phyloP scores from a whole-genome alignment of 2,329 filamentous ascomycete genomes.

The Fusarium tjaetaba region DNA sequence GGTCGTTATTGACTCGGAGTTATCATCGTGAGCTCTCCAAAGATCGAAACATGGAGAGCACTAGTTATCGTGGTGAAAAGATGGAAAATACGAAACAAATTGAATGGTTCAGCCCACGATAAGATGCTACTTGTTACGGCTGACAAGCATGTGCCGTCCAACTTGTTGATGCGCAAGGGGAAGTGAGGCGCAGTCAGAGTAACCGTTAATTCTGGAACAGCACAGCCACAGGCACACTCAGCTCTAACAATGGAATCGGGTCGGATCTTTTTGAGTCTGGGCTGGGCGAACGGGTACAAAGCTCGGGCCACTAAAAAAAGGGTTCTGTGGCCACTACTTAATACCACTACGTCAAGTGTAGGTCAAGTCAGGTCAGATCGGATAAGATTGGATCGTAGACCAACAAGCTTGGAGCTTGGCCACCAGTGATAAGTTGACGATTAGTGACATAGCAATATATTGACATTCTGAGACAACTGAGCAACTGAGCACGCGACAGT shows the following conservation, averaged over 20 bases:
- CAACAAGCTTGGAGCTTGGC: slow-evolving; percentile 18
- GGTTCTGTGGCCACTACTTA: slow-evolving; percentile 25
- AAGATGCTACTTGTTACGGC: slow-evolving; percentile 19
- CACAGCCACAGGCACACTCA: slow-evolving; percentile 39
- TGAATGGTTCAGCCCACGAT: slow-evolving; percentile 18
- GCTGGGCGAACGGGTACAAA: slow-evolving; percentile 15
- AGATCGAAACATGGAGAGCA: neutral
- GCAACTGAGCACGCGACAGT: slow-evolving; percentile 16
- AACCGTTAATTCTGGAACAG: neutral
- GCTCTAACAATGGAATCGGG: neutral
- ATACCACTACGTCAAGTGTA: slow-evolving; percentile 15
- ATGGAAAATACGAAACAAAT: slow-evolving; percentile 10
- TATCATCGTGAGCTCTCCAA: slow-evolving; percentile 31
- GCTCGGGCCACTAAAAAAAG: slow-evolving; percentile 35
- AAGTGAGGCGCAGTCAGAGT: slow-evolving; percentile 36
- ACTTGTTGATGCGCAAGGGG: slow-evolving; percentile 22
- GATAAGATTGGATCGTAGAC: slow-evolving; percentile 19
- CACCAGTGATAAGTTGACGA: slow-evolving; percentile 30
- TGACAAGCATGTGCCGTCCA: slow-evolving; percentile 29
- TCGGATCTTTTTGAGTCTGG: slow-evolving; percentile 11
- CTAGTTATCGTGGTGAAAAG: neutral
- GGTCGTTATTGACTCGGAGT: slow-evolving; percentile 21
- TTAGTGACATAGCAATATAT: neutral
- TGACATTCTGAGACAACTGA: neutral
- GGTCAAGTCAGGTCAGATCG: slow-evolving; percentile 13